Evolutionary conservation across 805 yeast genomes (phyloP).

Genomic region (Wickerhamiella cacticola): DNA sequence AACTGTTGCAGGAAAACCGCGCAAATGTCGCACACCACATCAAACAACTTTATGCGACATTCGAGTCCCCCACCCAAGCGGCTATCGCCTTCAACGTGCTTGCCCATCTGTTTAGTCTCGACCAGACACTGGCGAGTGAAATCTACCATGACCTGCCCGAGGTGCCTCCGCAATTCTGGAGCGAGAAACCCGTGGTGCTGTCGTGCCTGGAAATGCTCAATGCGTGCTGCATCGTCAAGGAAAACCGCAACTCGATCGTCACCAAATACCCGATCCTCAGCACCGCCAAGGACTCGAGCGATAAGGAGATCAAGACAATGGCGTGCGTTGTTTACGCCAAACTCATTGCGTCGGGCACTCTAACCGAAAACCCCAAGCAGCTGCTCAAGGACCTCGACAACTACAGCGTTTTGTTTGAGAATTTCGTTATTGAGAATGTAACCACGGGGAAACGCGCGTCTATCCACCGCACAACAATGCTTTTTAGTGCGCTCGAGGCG

Average conservation of each 20-base stretch:
- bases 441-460: not conserved
- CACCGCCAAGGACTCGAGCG: conserved; percentile 19
- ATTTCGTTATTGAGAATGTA: conserved; percentile 16
- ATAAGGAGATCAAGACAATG: conserved; percentile 20
- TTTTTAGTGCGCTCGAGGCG: conserved; percentile 28
- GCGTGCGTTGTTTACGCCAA: conserved; percentile 30
- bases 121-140: conserved; percentile 21
- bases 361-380: conserved; percentile 16
- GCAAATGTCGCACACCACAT: conserved; percentile 6
- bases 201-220: conserved; percentile 28
- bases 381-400: conserved; percentile 21
- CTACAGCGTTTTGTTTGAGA: conserved; percentile 26
- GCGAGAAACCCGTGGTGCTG: conserved; percentile 19
- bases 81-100: conserved; percentile 19
- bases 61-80: not conserved
- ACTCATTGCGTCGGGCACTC: conserved; percentile 23
- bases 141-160: conserved; percentile 22
- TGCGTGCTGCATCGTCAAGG: conserved; percentile 27
- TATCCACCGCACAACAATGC: not conserved
- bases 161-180: conserved; percentile 14
- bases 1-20: not conserved
- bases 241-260: conserved; percentile 24
- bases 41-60: conserved; percentile 1
- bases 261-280: conserved; percentile 21
- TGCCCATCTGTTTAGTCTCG: conserved; percentile 24